Evolutionary conservation across 768 basidiomycete species (phyloP), one percentile per base, ranked within the genome.

Genomic region (Ephemerocybe angulata): DNA sequence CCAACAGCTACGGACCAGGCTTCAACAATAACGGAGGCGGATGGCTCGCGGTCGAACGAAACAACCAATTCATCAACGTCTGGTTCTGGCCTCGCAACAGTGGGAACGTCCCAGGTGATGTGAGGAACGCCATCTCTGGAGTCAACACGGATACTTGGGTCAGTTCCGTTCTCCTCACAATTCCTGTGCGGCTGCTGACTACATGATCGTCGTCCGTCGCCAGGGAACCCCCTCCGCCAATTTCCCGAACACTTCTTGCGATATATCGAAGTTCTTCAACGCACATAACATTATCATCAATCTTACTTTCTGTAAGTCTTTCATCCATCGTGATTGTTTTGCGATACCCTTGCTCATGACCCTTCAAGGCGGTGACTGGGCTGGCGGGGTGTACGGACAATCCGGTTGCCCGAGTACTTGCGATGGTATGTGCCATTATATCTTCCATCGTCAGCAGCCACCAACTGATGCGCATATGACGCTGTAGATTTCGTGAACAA

Each of bases 1-100:
- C 71, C 0, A 61, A 72, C 37, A 81, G 73, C 64, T 85, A 74
- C 63, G 84, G 83, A 1, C 77, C 82, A 4, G 53, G 65, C 0
- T 83, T 86, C 68, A 85, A 86, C 59, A 58, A 54, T n/a, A 74
- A 71, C 38, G 81, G 83, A 19, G 84, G 83, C n/a, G 83, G 83
- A 56, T 84, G 77, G 79, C 83, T 77, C 62, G 85, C 79, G 1
- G 70, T 84, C 60, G 81, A 83, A 61, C 76, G 83, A 37, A 77
- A 79, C 1, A 58, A 67, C 12, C 58, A 54, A 12, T 75, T 72
- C 58, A 79, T 87, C 60, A 81, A 78, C 54, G 72, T 85, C 30
- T 87, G 82, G 79, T 86, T 84, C 71, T 87, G 84, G 84, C 66
- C 78, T 1, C 70, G 84, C 21, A 68, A 72, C 55, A 71, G 66